Evolutionary conservation across 2,329 filamentous ascomycete genomes (phyloP).

Genomic region (Fusarium paranaense): DNA sequence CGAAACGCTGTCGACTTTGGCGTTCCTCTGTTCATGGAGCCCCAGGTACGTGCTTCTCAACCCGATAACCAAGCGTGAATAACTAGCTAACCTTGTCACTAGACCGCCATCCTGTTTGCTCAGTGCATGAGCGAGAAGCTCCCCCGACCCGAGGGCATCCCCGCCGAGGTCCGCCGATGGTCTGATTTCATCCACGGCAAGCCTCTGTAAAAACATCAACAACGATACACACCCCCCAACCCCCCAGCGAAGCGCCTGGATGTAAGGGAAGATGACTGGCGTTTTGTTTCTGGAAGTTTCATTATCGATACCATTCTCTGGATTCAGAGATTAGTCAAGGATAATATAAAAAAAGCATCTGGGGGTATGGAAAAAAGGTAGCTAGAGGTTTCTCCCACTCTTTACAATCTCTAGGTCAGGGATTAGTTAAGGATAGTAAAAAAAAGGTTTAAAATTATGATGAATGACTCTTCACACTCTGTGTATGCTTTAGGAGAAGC

Average conservation of each 20-base stretch:
- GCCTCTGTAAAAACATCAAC: conserved; percentile 69
- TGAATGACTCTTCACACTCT: not conserved
- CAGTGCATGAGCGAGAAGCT: conserved; percentile 98
- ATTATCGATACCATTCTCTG: conserved; percentile 20
- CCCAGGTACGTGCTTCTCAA: conserved; percentile 74
- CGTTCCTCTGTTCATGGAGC: conserved; percentile 98
- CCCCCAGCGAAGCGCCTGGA: conserved; percentile 10
- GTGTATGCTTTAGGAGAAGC: not conserved
- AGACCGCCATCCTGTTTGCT: conserved; percentile 96
- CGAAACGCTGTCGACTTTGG: conserved; percentile 98
- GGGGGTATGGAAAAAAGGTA: conserved; percentile 7
- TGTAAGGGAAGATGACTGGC: conserved; percentile 25
- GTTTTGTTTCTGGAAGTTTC: conserved; percentile 38
- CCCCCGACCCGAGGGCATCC: conserved; percentile 87
- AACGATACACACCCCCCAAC: not conserved
- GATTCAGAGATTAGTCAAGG: conserved; percentile 15
- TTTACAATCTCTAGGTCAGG: not conserved
- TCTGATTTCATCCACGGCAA: conserved; percentile 93
- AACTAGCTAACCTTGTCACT: conserved; percentile 44
- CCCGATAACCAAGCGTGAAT: not conserved
- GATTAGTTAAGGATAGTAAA: not conserved
- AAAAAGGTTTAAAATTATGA: conserved; percentile 1
- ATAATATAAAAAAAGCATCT: not conserved
- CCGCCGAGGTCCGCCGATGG: conserved; percentile 92
- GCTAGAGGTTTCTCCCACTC: not conserved